Percentiles rank a stretch among this genome's conserved stretches.
These are phyloP conservation scores for Boletus vermiculosoides DNA, from an alignment of 768 basidiomycete genomes.

Conservation along the genomic window DNA sequence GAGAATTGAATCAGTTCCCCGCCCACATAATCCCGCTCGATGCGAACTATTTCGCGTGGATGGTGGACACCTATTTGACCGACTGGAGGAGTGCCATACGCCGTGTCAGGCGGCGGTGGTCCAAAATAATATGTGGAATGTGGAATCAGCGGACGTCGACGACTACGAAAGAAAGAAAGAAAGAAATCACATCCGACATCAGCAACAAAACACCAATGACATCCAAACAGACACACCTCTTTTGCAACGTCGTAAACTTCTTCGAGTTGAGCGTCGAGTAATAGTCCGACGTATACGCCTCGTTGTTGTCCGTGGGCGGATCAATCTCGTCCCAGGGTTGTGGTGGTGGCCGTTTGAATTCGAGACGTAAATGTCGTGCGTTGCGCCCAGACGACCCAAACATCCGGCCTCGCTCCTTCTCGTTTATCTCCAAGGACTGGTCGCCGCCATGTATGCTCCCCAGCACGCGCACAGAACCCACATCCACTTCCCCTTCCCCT, in stretches of 20 bases:
- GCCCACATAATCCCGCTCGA: constrained; percentile 89
- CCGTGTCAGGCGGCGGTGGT: constrained; percentile 71
- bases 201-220: neutral
- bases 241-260: constrained; percentile 45
- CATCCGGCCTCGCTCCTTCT: constrained; percentile 30
- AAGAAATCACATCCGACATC: constrained; percentile 18
- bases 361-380: constrained; percentile 47
- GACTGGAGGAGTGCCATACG: constrained; percentile 75
- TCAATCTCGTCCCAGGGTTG: constrained; percentile 66
- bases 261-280: constrained; percentile 44
- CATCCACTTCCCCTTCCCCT: constrained; percentile 8
- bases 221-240: constrained; percentile 35
- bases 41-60: constrained; percentile 86
- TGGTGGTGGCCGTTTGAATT: constrained; percentile 52
- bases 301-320: constrained; percentile 45
- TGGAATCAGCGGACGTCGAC: constrained; percentile 54
- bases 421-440: constrained; percentile 15
- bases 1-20: constrained; percentile 93
- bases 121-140: constrained; percentile 85
- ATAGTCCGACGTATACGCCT: constrained; percentile 30
- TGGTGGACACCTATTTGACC: constrained; percentile 88
- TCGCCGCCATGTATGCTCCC: constrained; percentile 13
- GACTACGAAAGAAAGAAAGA: constrained; percentile 24
- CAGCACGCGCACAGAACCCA: constrained; percentile 8
- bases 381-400: constrained; percentile 24